Conservation (phyloP, 2,329 filamentous ascomycete species). For the Curvularia lunata region DNA sequence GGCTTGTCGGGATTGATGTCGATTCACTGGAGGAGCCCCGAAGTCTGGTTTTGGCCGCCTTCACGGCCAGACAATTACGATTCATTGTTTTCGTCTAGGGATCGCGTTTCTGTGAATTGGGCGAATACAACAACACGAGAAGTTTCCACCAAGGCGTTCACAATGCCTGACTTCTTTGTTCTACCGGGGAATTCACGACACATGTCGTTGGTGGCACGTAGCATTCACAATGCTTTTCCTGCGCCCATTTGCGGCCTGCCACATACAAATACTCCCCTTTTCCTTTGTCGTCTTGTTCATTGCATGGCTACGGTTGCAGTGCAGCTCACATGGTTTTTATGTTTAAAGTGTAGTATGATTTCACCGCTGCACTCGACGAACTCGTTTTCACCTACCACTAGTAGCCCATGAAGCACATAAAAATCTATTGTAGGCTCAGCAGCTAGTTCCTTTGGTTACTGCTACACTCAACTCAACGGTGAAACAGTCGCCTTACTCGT, state of each 20-base stretch:
- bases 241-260: not conserved
- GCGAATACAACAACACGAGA: not conserved
- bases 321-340: not conserved
- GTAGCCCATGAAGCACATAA: not conserved
- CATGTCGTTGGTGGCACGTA: not conserved
- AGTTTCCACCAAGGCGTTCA: not conserved
- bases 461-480: not conserved
- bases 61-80: not conserved
- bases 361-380: not conserved
- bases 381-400: not conserved
- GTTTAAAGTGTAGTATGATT: not conserved
- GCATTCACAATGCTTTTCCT: slow-evolving; percentile 4
- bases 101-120: not conserved
- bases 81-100: not conserved
- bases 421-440: not conserved
- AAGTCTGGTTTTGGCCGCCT: slow-evolving; percentile 30
- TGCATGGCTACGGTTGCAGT: not conserved
- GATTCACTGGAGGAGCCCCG: slow-evolving; percentile 57
- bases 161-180: not conserved
- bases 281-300: not conserved
- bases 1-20: slow-evolving; percentile 42
- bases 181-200: not conserved
- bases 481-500: not conserved
- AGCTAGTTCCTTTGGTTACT: not conserved
- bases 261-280: not conserved